Evolutionary conservation across 2,329 filamentous ascomycete genomes (phyloP).

Genomic region (Chalaropsis thielavioides): DNA sequence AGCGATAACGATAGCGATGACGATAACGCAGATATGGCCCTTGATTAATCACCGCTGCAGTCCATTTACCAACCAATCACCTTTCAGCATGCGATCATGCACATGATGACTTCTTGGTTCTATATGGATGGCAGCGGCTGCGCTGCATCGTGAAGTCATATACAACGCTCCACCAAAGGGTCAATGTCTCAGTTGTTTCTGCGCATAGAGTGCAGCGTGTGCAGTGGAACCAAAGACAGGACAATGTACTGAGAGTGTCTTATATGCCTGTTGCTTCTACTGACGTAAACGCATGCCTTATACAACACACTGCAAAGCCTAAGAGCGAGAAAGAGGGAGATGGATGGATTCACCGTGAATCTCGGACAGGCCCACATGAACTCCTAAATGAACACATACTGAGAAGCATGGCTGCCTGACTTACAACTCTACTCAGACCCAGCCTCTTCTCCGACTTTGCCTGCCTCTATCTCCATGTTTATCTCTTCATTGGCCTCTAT

Average conservation of each 20-base stretch:
- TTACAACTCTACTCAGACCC: too few relatives aligned
- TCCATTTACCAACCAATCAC: neutral
- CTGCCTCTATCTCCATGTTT: neutral
- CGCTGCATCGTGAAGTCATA: too few relatives aligned
- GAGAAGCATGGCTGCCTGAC: too few relatives aligned
- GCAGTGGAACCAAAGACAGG: neutral
- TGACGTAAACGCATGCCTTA: neutral
- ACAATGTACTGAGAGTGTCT: neutral
- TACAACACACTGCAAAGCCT: neutral
- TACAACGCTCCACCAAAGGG: neutral
- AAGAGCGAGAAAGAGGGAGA: neutral
- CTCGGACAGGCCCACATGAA: too few relatives aligned
- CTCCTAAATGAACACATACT: too few relatives aligned
- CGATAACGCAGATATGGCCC: too few relatives aligned
- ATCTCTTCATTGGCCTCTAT: neutral
- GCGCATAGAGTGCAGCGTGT: neutral
- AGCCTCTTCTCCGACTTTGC: neutral
- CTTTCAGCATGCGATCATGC: neutral
- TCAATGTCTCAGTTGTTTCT: neutral
- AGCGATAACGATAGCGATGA: too few relatives aligned
- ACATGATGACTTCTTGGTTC: too few relatives aligned
- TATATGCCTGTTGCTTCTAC: neutral
- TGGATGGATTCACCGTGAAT: neutral
- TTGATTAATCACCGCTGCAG: too few relatives aligned
- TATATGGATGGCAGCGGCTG: too few relatives aligned